Evolutionary conservation across 352 stramenopile genomes (phyloP).

Genomic region (Pythium pectinolyticum): DNA sequence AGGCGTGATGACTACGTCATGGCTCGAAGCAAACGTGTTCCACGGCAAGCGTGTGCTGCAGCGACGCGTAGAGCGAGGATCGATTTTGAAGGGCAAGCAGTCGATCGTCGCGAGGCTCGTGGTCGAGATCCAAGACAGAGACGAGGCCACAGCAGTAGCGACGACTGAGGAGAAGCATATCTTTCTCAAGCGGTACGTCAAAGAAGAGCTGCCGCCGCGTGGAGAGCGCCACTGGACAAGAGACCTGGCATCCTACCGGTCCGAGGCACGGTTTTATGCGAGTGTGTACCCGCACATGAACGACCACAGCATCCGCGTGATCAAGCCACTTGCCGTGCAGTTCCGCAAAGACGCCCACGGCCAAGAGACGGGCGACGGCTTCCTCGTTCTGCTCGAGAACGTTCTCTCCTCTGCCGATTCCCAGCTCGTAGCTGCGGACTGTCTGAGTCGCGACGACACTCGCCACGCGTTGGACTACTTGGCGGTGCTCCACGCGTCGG

Average conservation of each 20-base stretch:
- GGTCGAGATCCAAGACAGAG: constrained; percentile 25
- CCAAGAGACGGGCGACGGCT: constrained; percentile 37
- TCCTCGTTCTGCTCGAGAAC: constrained; percentile 58
- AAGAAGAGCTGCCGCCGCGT: constrained; percentile 47
- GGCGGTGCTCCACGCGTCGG: constrained; percentile 44
- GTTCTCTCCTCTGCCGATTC: constrained; percentile 14
- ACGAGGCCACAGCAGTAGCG: not conserved
- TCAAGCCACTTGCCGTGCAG: constrained; percentile 49
- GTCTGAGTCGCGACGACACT: constrained; percentile 37
- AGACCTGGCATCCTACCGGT: constrained; percentile 62
- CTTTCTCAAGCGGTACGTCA: constrained; percentile 70
- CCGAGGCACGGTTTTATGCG: constrained; percentile 61
- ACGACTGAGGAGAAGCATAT: constrained; percentile 28
- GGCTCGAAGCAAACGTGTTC: constrained; percentile 45
- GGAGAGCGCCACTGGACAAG: constrained; percentile 49
- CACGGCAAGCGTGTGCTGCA: constrained; percentile 12
- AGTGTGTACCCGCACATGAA: constrained; percentile 37
- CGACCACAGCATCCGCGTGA: constrained; percentile 36
- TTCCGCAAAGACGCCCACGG: constrained; percentile 32
- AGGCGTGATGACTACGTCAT: constrained; percentile 42
- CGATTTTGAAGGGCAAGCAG: constrained; percentile 54
- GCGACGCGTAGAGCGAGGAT: constrained; percentile 32
- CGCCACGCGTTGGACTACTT: constrained; percentile 49
- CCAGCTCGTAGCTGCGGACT: constrained; percentile 39
- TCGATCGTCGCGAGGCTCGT: constrained; percentile 46